Conservation (phyloP, 176 grass and related monocot genomes). For the Zea mays region Zm-B73-REFERENCE-NAM-5.0 NC_050097.1:42794001-42794500, state of each 20-base stretch:
- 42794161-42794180: not conserved
- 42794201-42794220: not conserved
- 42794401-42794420: not conserved
- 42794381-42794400: constrained; percentile 79
- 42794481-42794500: constrained; percentile 48
- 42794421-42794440: not conserved
- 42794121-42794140: not conserved
- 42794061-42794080: no score
- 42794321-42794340: constrained; percentile 78
- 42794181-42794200: not conserved
- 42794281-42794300: constrained; percentile 94
- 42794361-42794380: constrained; percentile 79
- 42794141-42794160: constrained; percentile 4
- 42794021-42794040: not conserved
- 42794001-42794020: no score
- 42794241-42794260: constrained; percentile 54
- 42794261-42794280: constrained; percentile 83
- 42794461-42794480: not conserved
- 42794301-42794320: constrained; percentile 77
- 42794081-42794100: not conserved
- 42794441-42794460: not conserved
- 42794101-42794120: not conserved
- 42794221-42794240: not conserved
- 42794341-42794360: constrained; percentile 90
- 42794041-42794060: not conserved